phyloP scores from a whole-genome alignment of 148 eudicot species.

The Drosera capensis region DNA sequence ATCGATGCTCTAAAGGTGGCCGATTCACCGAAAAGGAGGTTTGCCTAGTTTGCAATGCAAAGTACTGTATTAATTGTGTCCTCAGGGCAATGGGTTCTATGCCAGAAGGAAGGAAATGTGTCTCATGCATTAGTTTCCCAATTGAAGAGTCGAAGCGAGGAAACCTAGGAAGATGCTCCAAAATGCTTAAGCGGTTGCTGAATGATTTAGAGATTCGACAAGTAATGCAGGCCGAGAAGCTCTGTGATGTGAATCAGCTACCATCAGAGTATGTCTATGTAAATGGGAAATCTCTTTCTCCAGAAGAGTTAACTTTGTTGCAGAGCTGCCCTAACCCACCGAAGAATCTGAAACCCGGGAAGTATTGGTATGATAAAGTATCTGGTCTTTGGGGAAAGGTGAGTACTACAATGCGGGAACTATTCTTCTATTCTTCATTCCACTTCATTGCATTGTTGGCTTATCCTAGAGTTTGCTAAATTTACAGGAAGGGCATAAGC shows the following conservation, averaged over 20 bases:
- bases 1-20: slow-evolving; percentile 39
- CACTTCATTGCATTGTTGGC: slow-evolving; percentile 3
- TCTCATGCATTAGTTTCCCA: slow-evolving; percentile 47
- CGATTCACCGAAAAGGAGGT: slow-evolving; percentile 49
- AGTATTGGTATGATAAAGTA: slow-evolving; percentile 78
- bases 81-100: slow-evolving; percentile 86
- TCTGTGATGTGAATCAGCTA: slow-evolving; percentile 45
- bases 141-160: slow-evolving; percentile 58
- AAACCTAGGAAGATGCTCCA: slow-evolving; percentile 53
- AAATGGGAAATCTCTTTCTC: slow-evolving; percentile 40
- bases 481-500: slow-evolving; percentile 65
- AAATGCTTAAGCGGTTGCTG: slow-evolving; percentile 36
- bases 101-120: slow-evolving; percentile 91
- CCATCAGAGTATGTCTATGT: slow-evolving; percentile 34
- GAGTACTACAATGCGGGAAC: slow-evolving; percentile 25
- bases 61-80: slow-evolving; percentile 53
- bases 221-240: slow-evolving; percentile 41
- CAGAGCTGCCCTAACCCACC: slow-evolving; percentile 54
- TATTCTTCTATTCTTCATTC: slow-evolving; percentile 19
- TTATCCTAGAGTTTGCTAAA: neutral
- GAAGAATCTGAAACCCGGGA: slow-evolving; percentile 51
- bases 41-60: slow-evolving; percentile 67
- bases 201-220: slow-evolving; percentile 18
- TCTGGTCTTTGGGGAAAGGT: slow-evolving; percentile 98
- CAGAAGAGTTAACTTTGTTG: slow-evolving; percentile 37